Percentiles rank a stretch among this genome's conserved stretches.
Evolutionary conservation across 768 basidiomycete genomes (phyloP).

Genomic region (Russula dissimulans): DNA sequence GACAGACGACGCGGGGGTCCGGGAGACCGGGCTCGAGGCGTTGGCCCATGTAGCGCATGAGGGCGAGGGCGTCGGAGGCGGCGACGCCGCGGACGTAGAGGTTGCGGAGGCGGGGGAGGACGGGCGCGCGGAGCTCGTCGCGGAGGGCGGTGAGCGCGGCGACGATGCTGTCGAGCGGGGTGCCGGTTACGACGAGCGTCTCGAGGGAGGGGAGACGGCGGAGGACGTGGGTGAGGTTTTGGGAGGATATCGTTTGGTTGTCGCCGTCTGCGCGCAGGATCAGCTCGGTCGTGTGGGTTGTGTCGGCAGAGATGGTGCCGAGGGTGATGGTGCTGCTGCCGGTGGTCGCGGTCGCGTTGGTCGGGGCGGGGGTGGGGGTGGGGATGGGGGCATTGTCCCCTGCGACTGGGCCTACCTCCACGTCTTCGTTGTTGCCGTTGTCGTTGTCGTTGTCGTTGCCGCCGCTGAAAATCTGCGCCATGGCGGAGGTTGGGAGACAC

Average conservation of each 20-base stretch:
- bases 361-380: no score
- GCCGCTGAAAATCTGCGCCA: not conserved
- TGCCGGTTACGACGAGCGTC: constrained; percentile 8
- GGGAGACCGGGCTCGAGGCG: constrained; percentile 3
- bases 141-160: not conserved
- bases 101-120: not conserved
- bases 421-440: no score
- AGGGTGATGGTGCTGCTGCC: not conserved
- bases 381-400: no score
- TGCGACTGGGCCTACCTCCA: no score
- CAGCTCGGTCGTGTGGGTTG: constrained; percentile 1
- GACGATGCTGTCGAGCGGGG: constrained; percentile 4
- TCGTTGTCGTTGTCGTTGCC: not conserved
- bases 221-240: constrained; percentile 1
- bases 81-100: constrained; percentile 4
- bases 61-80: not conserved
- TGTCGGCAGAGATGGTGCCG: not conserved
- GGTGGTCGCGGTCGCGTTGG: no score
- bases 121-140: not conserved
- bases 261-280: constrained; percentile 5
- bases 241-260: not conserved
- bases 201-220: not conserved
- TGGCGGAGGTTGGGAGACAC: constrained; percentile 1
- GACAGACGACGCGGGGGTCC: not conserved
- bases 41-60: constrained; percentile 7